Base-by-base conservation (phyloP, 2,329 filamentous ascomycete species). In the Diaporthe capsici region DNA sequence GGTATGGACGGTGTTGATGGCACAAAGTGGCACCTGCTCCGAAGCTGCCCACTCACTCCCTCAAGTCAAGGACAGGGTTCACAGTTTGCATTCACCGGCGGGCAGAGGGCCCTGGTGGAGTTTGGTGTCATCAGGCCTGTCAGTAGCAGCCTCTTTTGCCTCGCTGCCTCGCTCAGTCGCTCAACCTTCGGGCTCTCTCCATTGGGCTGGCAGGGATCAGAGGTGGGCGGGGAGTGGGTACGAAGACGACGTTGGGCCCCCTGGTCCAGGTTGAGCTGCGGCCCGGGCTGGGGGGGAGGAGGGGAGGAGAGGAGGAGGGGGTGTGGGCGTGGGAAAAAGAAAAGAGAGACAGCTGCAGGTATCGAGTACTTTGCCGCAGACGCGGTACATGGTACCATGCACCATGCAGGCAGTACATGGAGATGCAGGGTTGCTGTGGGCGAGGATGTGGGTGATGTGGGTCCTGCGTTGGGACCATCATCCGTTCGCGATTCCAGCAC, bases 1-100 rank as follows among this genome's bases (percentile, higher is more conserved):
- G 72, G 72, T 49, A 53, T 51, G 39, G 61, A 65, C 67, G 57
- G 72, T 73, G 61, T 44, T 58, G 51, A 70, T 68, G 72, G 60
- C 73, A 75, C 67, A 63, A 75, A 55, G 65, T 75, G 73, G 73
- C 73, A 75, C 73, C 60, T 75, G 67, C 73, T 75, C 73, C 73
- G 73, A 55, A 44, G 51, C 73, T 75, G 44, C 65, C 65, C 58
- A 58, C 55, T 57, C 72, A 39, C 65, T 72, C 67, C 57, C 39
- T 55, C 73, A 70, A 51, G 57, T 55, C 71, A 61, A 73, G 71
- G 71, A 65, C 57, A 55, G 58, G 71, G 71, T 73, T 61, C 58
- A 63, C 58, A 65, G 25, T 55, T 73, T 70, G 49, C 65, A 70
- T 70, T 70, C 58, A 53, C 71, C 47, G 47, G 71, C 71, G 71